phyloP scores from a whole-genome alignment of 2,329 filamentous ascomycete species.

The Curvularia eragrostidis region DNA sequence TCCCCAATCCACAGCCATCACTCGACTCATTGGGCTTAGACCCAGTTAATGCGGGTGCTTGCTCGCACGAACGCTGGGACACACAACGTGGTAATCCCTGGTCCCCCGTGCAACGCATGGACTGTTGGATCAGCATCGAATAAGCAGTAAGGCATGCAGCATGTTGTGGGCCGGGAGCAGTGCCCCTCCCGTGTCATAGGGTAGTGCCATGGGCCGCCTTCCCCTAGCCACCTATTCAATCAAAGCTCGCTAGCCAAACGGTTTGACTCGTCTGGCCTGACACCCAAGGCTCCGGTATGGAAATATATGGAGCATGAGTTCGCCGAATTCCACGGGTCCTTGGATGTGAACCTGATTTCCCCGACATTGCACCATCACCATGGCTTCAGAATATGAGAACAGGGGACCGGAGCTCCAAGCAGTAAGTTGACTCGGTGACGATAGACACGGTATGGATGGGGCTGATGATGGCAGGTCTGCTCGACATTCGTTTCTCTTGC shows the following conservation, averaged over 20 bases:
- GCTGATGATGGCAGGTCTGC: slow-evolving; percentile 32
- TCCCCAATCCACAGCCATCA: background rate
- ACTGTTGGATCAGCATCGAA: slow-evolving; percentile 8
- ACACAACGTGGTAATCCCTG: background rate
- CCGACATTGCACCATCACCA: slow-evolving; percentile 18
- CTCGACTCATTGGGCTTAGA: background rate
- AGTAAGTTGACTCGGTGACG: slow-evolving; percentile 27
- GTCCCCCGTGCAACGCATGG: background rate
- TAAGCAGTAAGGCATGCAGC: slow-evolving; percentile 1
- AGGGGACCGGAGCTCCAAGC: slow-evolving; percentile 42
- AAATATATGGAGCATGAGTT: slow-evolving; percentile 25
- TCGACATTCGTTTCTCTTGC: slow-evolving; percentile 52
- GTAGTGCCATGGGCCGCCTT: slow-evolving; percentile 13
- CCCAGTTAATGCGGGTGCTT: background rate
- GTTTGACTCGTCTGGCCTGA: slow-evolving; percentile 7
- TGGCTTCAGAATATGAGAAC: slow-evolving; percentile 32
- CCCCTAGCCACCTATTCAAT: slow-evolving; percentile 16
- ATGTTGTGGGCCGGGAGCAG: slow-evolving; percentile 8
- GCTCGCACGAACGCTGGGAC: slow-evolving; percentile 1
- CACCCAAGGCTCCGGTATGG: slow-evolving; percentile 15
- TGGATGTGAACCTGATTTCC: slow-evolving; percentile 26
- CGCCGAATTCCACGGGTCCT: slow-evolving; percentile 15
- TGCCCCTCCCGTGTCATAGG: slow-evolving; percentile 7
- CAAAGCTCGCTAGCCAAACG: slow-evolving; percentile 14
- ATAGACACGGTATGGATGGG: background rate